Evolutionary conservation across 2,329 filamentous ascomycete genomes (phyloP).

Genomic region (Neurospora sp.): DNA sequence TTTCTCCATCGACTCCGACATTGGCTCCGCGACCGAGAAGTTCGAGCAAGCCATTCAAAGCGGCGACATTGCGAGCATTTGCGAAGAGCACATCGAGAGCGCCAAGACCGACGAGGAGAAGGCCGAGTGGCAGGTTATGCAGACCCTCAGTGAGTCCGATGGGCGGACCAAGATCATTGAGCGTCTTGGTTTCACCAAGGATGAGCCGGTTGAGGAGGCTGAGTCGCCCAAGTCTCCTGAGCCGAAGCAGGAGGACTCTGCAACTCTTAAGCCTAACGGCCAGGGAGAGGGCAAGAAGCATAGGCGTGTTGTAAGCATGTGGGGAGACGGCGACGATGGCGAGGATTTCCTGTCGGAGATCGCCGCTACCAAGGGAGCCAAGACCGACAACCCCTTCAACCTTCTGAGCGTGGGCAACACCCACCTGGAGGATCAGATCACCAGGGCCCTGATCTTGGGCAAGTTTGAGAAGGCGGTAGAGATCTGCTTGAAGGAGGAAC

Average conservation of each 20-base stretch:
- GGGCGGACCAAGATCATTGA: constrained; percentile 80
- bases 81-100: constrained; percentile 64
- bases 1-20: constrained; percentile 80
- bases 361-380: constrained; percentile 79
- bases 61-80: constrained; percentile 70
- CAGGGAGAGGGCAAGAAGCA: constrained; percentile 42
- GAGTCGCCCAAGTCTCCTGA: constrained; percentile 8
- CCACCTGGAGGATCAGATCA: constrained; percentile 75
- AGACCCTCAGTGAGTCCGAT: constrained; percentile 75
- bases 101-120: constrained; percentile 84
- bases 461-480: constrained; percentile 86
- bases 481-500: constrained; percentile 77
- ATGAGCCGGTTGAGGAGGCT: constrained; percentile 27
- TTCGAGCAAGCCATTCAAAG: constrained; percentile 76
- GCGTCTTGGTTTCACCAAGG: constrained; percentile 76
- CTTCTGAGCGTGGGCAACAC: constrained; percentile 79
- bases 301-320: constrained; percentile 63
- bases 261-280: constrained; percentile 31
- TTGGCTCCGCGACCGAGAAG: constrained; percentile 73
- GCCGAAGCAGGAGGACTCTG: constrained; percentile 16
- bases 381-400: constrained; percentile 89
- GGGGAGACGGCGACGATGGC: constrained; percentile 60
- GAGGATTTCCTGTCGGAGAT: constrained; percentile 84
- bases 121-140: constrained; percentile 90
- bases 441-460: constrained; percentile 77